Evolutionary conservation across 768 basidiomycete species (phyloP).

Genomic region (Megacollybia marginata): DNA sequence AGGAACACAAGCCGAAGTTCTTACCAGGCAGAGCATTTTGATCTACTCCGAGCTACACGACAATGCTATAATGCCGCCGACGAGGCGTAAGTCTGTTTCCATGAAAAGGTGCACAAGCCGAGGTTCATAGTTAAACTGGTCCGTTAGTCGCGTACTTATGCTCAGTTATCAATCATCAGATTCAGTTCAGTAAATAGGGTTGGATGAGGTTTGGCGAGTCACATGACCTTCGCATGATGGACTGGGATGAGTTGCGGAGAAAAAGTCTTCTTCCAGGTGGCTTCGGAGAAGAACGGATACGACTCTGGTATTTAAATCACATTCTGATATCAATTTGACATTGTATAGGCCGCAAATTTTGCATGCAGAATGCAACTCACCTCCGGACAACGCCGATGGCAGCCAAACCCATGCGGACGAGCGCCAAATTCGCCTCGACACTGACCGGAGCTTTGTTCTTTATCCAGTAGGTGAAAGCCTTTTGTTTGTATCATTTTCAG

Average conservation of each 20-base stretch:
- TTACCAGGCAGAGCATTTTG: too few species aligned
- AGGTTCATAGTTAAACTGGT: too few species aligned
- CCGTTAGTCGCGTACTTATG: too few species aligned
- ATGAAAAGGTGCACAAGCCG: too few species aligned
- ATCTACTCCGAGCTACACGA: too few species aligned
- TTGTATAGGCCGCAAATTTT: conserved; percentile 29
- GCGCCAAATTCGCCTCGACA: conserved; percentile 82
- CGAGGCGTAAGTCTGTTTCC: too few species aligned
- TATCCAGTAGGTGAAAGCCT: conserved; percentile 72
- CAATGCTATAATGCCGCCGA: too few species aligned
- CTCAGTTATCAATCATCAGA: too few species aligned
- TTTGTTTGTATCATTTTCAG: conserved; percentile 1
- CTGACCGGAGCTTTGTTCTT: conserved; percentile 87
- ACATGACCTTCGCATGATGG: not conserved
- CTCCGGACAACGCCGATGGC: not conserved
- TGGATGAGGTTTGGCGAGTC: too few species aligned
- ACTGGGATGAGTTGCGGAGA: conserved; percentile 15
- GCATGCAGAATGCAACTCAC: conserved; percentile 14
- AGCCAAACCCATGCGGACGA: conserved; percentile 60
- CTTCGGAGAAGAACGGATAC: conserved; percentile 47
- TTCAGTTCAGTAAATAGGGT: too few species aligned
- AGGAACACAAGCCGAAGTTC: too few species aligned
- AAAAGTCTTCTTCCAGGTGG: conserved; percentile 53
- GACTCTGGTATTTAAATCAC: conserved; percentile 43
- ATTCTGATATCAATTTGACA: conserved; percentile 3